Conservation (phyloP, 176 grass and related monocot genomes). For the Carex littledalei region DNA sequence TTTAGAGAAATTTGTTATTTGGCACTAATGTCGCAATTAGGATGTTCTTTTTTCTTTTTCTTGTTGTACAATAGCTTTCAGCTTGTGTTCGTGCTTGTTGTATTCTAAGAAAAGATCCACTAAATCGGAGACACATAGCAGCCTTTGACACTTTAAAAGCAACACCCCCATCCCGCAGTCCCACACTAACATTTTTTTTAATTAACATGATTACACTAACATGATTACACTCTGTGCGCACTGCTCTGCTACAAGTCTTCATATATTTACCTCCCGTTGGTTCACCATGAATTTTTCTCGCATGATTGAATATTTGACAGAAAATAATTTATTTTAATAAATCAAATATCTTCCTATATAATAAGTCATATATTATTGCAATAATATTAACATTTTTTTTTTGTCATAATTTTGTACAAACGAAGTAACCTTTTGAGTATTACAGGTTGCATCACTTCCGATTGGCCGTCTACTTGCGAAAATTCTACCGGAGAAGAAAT, state of each 20-base stretch:
- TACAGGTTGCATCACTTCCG: conserved; percentile 52
- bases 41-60: background rate
- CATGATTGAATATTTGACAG: background rate
- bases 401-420: background rate
- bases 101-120: background rate
- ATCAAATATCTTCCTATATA: too few relatives aligned
- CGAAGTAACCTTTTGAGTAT: background rate
- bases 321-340: too few relatives aligned
- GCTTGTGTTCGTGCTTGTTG: background rate
- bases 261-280: background rate
- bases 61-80: background rate
- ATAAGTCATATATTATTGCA: background rate
- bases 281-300: too few relatives aligned
- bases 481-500: conserved; percentile 35
- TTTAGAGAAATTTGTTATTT: background rate
- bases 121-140: background rate
- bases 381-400: background rate
- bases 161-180: background rate
- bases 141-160: background rate
- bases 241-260: background rate
- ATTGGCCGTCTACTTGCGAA: conserved; percentile 47
- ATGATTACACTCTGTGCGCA: too few relatives aligned
- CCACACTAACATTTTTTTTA: background rate
- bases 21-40: background rate
- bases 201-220: background rate